Evolutionary conservation across 495 filamentous ascomycete species (phyloP).

Genomic region (Xylaria nigripes): DNA sequence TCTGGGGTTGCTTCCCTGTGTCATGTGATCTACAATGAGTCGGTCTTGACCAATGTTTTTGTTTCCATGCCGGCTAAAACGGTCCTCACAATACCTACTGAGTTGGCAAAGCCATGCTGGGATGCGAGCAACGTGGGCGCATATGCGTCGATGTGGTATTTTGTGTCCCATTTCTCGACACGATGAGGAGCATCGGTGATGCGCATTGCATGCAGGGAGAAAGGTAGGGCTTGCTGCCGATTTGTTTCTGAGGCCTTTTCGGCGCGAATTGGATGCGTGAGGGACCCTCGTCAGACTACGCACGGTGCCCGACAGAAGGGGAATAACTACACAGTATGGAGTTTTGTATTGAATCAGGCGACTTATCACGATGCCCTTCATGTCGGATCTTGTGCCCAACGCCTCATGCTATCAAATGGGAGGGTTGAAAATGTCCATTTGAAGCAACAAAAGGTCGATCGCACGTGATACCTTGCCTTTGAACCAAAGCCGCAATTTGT

Average conservation of each 20-base stretch:
- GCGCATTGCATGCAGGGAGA: background rate
- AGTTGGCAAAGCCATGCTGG: slow-evolving; percentile 2
- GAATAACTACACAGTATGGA: too few species aligned
- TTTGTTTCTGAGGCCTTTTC: slow-evolving; percentile 1
- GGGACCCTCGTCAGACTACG: background rate
- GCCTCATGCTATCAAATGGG: background rate
- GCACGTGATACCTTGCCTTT: slow-evolving; percentile 3
- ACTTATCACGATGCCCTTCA: background rate
- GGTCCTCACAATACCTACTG: background rate
- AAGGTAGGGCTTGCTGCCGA: background rate
- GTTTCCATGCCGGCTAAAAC: background rate
- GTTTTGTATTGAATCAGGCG: background rate
- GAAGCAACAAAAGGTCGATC: background rate
- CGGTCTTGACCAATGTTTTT: background rate
- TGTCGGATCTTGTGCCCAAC: background rate
- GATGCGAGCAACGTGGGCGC: background rate
- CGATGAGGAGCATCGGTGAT: background rate
- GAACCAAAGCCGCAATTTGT: slow-evolving; percentile 5
- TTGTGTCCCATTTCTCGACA: background rate
- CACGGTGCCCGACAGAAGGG: background rate
- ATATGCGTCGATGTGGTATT: background rate
- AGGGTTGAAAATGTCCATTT: background rate
- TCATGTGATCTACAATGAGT: background rate
- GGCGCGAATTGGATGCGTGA: background rate
- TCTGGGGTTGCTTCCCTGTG: background rate